phyloP scores from a whole-genome alignment of 2,329 filamentous ascomycete species.

The Sporothrix mexicana region DNA sequence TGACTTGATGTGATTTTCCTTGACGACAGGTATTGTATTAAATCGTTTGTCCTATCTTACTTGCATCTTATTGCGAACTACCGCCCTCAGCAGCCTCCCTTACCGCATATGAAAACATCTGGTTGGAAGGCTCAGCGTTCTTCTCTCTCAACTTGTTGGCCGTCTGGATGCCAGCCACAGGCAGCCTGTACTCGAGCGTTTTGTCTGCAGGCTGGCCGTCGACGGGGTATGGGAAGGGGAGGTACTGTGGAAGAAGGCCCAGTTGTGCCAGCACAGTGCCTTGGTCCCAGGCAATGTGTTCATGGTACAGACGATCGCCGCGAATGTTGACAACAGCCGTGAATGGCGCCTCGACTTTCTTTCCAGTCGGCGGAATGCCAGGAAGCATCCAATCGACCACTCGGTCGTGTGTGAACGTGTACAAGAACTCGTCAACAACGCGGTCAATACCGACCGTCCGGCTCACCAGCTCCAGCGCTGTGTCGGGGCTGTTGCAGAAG shows the following conservation, averaged over 20 bases:
- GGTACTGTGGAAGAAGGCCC: constrained; percentile 67
- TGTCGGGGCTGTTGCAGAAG: constrained; percentile 72
- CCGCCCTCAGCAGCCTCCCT: background rate
- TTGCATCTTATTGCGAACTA: background rate
- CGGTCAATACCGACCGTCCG: constrained; percentile 74
- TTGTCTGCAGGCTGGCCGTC: constrained; percentile 47
- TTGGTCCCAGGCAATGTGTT: constrained; percentile 76
- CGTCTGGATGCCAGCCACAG: constrained; percentile 62
- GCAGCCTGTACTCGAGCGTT: constrained; percentile 63
- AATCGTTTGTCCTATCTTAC: background rate
- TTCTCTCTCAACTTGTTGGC: constrained; percentile 55
- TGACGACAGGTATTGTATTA: background rate
- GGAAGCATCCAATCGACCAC: constrained; percentile 71
- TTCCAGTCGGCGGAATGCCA: constrained; percentile 63
- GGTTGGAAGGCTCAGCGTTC: constrained; percentile 61
- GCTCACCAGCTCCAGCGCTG: constrained; percentile 70
- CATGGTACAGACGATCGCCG: constrained; percentile 71
- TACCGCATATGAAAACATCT: constrained; percentile 53
- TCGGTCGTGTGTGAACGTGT: constrained; percentile 66
- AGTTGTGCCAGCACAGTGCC: constrained; percentile 65
- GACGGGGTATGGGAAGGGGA: constrained; percentile 65
- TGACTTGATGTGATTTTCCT: background rate
- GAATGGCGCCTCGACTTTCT: constrained; percentile 64
- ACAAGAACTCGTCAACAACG: constrained; percentile 73
- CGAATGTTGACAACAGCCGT: constrained; percentile 70